phyloP scores from a whole-genome alignment of 805 yeast genomes.

The Starmerella apis region DNA sequence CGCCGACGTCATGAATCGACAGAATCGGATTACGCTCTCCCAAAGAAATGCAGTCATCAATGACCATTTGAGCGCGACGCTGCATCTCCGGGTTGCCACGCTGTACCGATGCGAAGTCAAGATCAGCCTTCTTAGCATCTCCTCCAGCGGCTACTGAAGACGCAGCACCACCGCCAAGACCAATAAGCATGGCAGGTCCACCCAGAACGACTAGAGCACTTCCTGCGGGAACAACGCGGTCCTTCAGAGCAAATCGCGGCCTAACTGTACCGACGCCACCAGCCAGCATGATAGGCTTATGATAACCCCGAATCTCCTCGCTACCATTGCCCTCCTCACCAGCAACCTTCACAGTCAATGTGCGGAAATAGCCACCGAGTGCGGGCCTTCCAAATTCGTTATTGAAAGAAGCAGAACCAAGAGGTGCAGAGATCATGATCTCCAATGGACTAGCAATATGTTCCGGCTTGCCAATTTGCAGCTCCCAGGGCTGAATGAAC shows the following conservation, averaged over 20 bases:
- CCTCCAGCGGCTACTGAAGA: constrained; percentile 86
- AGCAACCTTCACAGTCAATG: constrained; percentile 70
- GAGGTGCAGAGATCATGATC: constrained; percentile 93
- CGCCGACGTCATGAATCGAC: constrained; percentile 97
- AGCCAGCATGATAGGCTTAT: constrained; percentile 98
- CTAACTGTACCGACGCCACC: constrained; percentile 98
- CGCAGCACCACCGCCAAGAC: constrained; percentile 99
- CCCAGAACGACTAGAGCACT: constrained; percentile 87
- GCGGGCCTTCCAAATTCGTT: constrained; percentile 99
- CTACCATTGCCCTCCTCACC: constrained; percentile 43
- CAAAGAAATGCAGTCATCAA: constrained; percentile 80
- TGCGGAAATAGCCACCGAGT: constrained; percentile 91
- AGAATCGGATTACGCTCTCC: constrained; percentile 74
- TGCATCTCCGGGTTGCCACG: constrained; percentile 99
- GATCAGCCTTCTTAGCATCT: constrained; percentile 65
- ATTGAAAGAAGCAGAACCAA: constrained; percentile 96
- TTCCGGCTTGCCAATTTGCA: constrained; percentile 74
- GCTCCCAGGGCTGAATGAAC: constrained; percentile 89
- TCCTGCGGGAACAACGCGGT: constrained; percentile 81
- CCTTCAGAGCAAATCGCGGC: constrained; percentile 83
- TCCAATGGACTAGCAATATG: constrained; percentile 90
- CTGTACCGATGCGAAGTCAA: constrained; percentile 97
- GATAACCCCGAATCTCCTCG: constrained; percentile 81
- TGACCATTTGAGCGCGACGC: constrained; percentile 97
- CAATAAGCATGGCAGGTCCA: constrained; percentile 96